Base-by-base conservation (phyloP, 2,329 filamentous ascomycete species). In the Trichoderma sp. region DNA sequence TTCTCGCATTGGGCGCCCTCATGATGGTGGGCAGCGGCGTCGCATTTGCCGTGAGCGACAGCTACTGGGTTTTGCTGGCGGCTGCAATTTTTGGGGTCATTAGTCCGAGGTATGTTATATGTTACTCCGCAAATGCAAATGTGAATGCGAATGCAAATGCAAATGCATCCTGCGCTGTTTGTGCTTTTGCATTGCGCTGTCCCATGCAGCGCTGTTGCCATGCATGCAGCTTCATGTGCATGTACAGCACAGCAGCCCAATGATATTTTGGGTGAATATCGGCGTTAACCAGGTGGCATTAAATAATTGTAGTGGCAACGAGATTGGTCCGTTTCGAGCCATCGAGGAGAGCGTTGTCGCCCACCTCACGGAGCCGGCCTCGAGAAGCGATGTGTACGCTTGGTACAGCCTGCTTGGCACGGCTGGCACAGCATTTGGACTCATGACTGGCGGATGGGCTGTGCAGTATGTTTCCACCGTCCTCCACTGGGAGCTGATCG, bases 21-120 rank as follows among this genome's bases (percentile, higher is more conserved):
- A 77, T 90, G 73, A 90, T 91, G 88, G 77, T 80, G 4, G 81
- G 79, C 3, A 89, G 88, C 73, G 90, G 89, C 2, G 73, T 86
- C 4, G 82, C 86, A 1, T 91, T 91, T 77, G 86, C 86, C 0
- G 61, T 83, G 0, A 84, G 76, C 73, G 81, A 82, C 7, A 86
- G 85, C 71, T 91, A 87, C 76, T 91, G 88, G 88, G 73, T 89
- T 1, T 79, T 91, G 67, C 82, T 91, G 8, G 72, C 80, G 11
- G 89, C 89, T 2, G 87, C 87, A 26, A 82, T 91, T 18, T 73
- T 91, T 8, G 89, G 89, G 6, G 88, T 91, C 63, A 88, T 91
- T 39, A 90, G 87, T 77, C 87, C 88, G 18, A 70, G 71, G 71
- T 72, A 43, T 65, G 60, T 36, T 4, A 28, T n/a, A 21, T 14